Evolutionary conservation across 192 early-diverging fungal species (phyloP), one percentile per base, ranked within the genome.

Genomic region (Geosiphon pyriformis): DNA sequence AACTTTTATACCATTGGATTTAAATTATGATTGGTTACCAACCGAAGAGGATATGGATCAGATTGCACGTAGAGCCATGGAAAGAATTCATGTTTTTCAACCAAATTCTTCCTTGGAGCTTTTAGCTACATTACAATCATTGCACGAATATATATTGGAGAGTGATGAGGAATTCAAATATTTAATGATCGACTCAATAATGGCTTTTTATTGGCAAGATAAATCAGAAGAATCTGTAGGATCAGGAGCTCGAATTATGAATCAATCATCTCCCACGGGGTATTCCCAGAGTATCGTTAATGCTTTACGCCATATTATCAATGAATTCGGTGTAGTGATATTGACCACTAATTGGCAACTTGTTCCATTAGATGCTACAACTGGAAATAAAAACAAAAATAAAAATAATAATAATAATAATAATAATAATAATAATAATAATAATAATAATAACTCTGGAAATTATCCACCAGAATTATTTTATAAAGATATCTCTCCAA

Each of bases 181-280:
- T 29, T 54, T 65, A 34, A 65, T 65, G 63, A 65, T 65, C 35
- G 63, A 65, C 37, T 48, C 50, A 18, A 65, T 65, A 30, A 65
- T 30, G 12, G 32, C 51, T 27, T 65, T 65, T 65, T 65, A 65
- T 54, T 65, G 63, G 63, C 50, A 65, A 51, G 51, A 65, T 55
- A 52, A 55, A 52, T 35, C 59, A 10, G 59, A 61, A 47, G 59
- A 61, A 61, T 0, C 34, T 29, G 54, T 22, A 25, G 54, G 29
- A 30, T 4, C 25, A 25, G 54, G 11, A 31, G 18, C 18, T 29
- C 20, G 4, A 48, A 22, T 17, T 4, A 49, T 22, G 20, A 8
- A 52, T 52, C 50, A 6, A 52, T 25, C 50, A 4, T 52, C 50
- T 22, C 18, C 25, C 6, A 18, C 29, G 25, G 30, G 29, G 17